Percentiles rank a stretch among this genome's conserved stretches.
Conservation (phyloP, 805 yeast species). For the Wickerhamomyces alni region DNA sequence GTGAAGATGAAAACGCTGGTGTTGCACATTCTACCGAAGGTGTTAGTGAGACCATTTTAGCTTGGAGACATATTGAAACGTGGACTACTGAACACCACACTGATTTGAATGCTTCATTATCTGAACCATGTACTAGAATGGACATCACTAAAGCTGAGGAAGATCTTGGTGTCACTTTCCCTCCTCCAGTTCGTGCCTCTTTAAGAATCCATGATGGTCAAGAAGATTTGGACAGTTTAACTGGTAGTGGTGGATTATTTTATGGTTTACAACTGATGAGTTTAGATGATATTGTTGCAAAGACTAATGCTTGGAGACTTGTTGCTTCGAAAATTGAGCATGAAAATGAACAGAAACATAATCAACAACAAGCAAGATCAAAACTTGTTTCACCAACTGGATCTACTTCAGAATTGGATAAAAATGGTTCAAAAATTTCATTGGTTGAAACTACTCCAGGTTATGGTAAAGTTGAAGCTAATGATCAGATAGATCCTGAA, state of each 20-base stretch:
- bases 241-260: conserved; percentile 64
- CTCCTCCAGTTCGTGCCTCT: conserved; percentile 77
- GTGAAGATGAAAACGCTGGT: conserved; percentile 25
- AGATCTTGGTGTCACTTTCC: conserved; percentile 70
- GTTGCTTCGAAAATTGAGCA: conserved; percentile 43
- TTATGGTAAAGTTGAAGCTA: conserved; percentile 18
- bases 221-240: conserved; percentile 64
- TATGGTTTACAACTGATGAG: conserved; percentile 79
- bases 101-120: conserved; percentile 73
- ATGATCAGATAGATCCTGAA: conserved; percentile 10
- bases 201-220: conserved; percentile 88
- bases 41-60: conserved; percentile 64
- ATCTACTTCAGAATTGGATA: conserved; percentile 18
- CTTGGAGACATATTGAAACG: conserved; percentile 85
- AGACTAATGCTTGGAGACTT: conserved; percentile 81
- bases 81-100: conserved; percentile 79
- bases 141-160: conserved; percentile 81
- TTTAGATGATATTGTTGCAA: conserved; percentile 71
- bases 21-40: conserved; percentile 43
- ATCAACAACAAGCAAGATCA: conserved; percentile 14
- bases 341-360: conserved; percentile 20
- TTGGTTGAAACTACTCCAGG: conserved; percentile 25
- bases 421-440: conserved; percentile 15
- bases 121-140: conserved; percentile 70
- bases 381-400: conserved; percentile 21